These are phyloP conservation scores for Brassica cretica DNA, from an alignment of 345 rosid genomes.

Conservation along the genomic window DNA sequence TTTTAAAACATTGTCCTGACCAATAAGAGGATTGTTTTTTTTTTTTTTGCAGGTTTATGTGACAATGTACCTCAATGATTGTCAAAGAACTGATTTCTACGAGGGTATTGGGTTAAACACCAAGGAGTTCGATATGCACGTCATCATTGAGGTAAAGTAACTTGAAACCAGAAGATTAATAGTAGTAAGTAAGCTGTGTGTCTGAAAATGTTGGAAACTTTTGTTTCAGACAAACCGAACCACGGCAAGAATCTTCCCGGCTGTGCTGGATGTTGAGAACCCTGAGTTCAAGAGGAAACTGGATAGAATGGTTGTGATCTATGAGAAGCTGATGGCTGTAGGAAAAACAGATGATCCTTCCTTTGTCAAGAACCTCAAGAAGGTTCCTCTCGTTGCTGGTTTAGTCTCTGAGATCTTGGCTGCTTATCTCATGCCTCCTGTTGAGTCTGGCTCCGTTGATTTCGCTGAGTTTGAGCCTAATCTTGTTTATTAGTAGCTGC, in stretches of 20 bases:
- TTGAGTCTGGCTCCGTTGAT: conserved; percentile 96
- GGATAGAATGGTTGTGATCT: conserved; percentile 84
- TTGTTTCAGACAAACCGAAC: conserved; percentile 85
- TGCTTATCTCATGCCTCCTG: conserved; percentile 92
- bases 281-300: conserved; percentile 97
- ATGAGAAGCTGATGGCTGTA: conserved; percentile 65
- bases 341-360: conserved; percentile 65
- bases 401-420: conserved; percentile 81
- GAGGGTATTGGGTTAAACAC: conserved; percentile 95
- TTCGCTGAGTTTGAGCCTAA: conserved; percentile 85
- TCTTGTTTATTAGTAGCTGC: conserved; percentile 60
- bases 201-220: conserved; percentile 14
- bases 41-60: conserved; percentile 74
- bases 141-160: conserved; percentile 81
- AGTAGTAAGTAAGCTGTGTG: conserved; percentile 4
- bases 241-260: conserved; percentile 94
- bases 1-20: conserved; percentile 14
- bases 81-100: conserved; percentile 88
- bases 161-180: conserved; percentile 13
- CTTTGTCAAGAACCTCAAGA: conserved; percentile 82
- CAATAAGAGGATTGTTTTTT: neutral
- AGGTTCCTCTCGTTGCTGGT: conserved; percentile 75
- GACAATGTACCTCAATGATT: conserved; percentile 98
- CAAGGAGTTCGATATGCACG: conserved; percentile 97
- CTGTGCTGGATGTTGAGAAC: conserved; percentile 92